These are phyloP conservation scores for Sporothrix curviconia DNA, from an alignment of 2,329 filamentous ascomycete genomes.

Conservation along the genomic window DNA sequence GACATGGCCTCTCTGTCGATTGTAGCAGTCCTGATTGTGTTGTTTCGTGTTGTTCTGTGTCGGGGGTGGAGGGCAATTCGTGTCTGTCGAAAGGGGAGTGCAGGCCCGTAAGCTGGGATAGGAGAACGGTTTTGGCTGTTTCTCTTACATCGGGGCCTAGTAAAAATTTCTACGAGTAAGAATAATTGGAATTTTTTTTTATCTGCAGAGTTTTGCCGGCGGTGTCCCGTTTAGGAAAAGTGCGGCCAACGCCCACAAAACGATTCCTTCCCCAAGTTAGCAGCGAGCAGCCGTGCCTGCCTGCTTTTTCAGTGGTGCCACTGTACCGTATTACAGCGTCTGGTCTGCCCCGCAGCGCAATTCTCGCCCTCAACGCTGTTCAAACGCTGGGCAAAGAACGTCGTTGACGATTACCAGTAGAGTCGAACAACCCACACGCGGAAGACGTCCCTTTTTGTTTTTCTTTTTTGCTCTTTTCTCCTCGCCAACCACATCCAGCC, in stretches of 20 bases:
- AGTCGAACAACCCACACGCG: too few species aligned
- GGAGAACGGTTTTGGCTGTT: not conserved
- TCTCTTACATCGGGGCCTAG: not conserved
- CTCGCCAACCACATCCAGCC: not conserved
- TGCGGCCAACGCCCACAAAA: not conserved
- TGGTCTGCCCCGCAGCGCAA: slow-evolving; percentile 3
- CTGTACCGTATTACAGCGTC: not conserved
- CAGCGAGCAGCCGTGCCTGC: too few species aligned
- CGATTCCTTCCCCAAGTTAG: not conserved
- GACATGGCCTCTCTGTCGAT: slow-evolving; percentile 34
- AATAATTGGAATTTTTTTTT: slow-evolving; percentile 11
- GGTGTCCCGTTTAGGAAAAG: slow-evolving; percentile 23
- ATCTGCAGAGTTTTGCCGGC: slow-evolving; percentile 25
- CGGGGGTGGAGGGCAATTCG: not conserved
- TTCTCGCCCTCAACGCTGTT: slow-evolving; percentile 4
- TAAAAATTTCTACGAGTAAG: slow-evolving; percentile 14
- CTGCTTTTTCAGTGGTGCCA: not conserved
- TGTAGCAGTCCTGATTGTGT: not conserved
- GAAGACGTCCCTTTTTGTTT: too few species aligned
- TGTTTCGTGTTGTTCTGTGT: slow-evolving; percentile 13
- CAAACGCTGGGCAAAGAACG: not conserved
- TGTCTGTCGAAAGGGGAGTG: too few species aligned
- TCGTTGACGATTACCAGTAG: too few species aligned
- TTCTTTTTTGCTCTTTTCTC: too few species aligned
- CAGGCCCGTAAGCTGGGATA: too few species aligned